Conservation (phyloP, 371 early-diverging fungal genomes). For the Haplosporangium sp. region DNA sequence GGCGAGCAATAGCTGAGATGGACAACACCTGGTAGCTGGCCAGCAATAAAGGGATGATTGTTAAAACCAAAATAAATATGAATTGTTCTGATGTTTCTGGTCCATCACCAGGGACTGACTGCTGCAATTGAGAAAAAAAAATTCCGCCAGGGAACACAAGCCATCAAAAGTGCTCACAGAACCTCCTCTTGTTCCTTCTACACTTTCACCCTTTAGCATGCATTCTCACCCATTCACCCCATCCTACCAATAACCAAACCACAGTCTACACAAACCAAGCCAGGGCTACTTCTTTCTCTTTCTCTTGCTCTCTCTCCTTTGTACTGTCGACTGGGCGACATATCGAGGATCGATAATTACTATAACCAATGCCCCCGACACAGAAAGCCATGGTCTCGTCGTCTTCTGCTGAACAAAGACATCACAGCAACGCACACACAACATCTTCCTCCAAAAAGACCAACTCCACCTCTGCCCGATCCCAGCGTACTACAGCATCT, state of each 20-base stretch:
- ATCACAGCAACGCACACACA: conserved; percentile 14
- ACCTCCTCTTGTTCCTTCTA: neutral
- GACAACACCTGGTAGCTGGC: no score
- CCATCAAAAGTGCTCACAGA: neutral
- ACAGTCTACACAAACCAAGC: no score
- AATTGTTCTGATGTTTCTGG: neutral
- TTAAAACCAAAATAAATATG: no score
- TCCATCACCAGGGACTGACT: no score
- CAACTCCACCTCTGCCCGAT: conserved; percentile 19
- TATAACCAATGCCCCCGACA: conserved; percentile 28
- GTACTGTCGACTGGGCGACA: no score
- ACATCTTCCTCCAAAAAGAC: conserved; percentile 17
- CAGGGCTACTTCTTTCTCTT: neutral
- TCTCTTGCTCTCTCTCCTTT: neutral
- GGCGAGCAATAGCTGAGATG: conserved; percentile 26
- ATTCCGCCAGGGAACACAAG: neutral
- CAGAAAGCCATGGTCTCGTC: conserved; percentile 35
- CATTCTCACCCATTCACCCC: no score
- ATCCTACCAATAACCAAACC: no score
- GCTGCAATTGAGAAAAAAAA: no score
- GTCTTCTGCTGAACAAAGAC: conserved; percentile 34
- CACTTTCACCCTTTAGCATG: no score
- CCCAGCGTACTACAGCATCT: conserved; percentile 2
- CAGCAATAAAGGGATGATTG: no score
- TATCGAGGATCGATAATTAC: no score